Evolutionary conservation across 176 grass and related monocot species (phyloP), one percentile per base, ranked within the genome.

Genomic region (Aegilops umbellulata): DNA sequence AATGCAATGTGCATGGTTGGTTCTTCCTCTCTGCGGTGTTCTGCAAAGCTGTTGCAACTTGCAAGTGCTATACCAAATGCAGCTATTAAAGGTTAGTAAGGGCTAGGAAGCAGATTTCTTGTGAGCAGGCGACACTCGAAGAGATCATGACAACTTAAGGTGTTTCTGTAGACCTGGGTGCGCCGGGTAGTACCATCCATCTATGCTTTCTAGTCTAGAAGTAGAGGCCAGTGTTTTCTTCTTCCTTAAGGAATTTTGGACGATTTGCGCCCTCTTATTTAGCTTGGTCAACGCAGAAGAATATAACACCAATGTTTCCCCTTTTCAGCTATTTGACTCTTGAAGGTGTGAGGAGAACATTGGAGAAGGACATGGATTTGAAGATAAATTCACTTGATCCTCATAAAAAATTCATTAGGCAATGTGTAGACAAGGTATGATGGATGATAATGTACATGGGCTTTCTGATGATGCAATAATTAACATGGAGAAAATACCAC

Each of bases 391-490:
- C 94, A 65, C 90, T 96, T 49, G 97, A 98, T 91, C 70, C 82
- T 53, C 88, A 98, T 70, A 96, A 98, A 76, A 88, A 93, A 30
- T 92, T 96, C 68, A 89, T 98, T 84, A 98, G 91, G 70, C 86
- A 87, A 68, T 98, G 94, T 80, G 80, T 98, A 55, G 90, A 98
- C 64, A 91, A 96, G 94, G 96, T 98, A 91, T 8, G 2, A 13
- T 77, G 47, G 38, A 60, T 12, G 17, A 34, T 87, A 65, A 65
- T 77, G 39, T 65, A 64, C 71, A 76, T 6, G 38, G 30, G 41
- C 60, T 44, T 65, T 51, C 11, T 60, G 24, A 22, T 65, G 14
- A 29, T n/a, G 30, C 44, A 77, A 65, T 84, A 84, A 19, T 76
- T 76, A 65, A 24, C 41, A 69, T 34, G 72, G 60, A 84, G 74